Evolutionary conservation across 805 yeast species (phyloP).

Genomic region (Zygosaccharomyces rouxii): DNA sequence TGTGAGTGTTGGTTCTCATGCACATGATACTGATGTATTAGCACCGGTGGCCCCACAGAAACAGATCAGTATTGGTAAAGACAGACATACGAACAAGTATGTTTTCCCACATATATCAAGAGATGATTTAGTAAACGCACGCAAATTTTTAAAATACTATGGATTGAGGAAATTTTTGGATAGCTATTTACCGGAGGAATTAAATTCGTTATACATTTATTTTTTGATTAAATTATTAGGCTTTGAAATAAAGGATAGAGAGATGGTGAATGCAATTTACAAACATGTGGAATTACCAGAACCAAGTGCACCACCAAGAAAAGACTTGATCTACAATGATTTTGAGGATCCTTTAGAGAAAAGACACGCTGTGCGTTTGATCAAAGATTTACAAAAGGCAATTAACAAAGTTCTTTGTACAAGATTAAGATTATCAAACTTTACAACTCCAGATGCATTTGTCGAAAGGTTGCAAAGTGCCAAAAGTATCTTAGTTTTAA

Average conservation of each 20-base stretch:
- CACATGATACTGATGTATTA: slow-evolving; percentile 11
- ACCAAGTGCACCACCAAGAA: slow-evolving; percentile 13
- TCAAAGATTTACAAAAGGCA: slow-evolving; percentile 55
- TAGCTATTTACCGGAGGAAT: slow-evolving; percentile 55
- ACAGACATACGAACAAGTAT: slow-evolving; percentile 30
- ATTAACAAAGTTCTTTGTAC: slow-evolving; percentile 57
- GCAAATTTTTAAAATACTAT: slow-evolving; percentile 50
- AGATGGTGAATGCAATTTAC: slow-evolving; percentile 33
- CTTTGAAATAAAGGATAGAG: slow-evolving; percentile 40
- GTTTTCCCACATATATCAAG: slow-evolving; percentile 38
- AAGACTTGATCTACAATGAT: slow-evolving; percentile 19
- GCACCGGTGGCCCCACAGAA: slow-evolving; percentile 20
- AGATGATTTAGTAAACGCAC: slow-evolving; percentile 43
- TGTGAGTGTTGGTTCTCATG: slow-evolving; percentile 20
- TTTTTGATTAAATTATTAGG: slow-evolving; percentile 61
- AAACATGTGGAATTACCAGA: slow-evolving; percentile 24
- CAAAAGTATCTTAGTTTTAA: slow-evolving; percentile 61
- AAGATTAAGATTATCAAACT: slow-evolving; percentile 50
- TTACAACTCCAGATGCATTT: slow-evolving; percentile 57
- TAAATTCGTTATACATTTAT: slow-evolving; percentile 54
- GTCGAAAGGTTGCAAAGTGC: slow-evolving; percentile 51
- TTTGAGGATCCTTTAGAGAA: slow-evolving; percentile 40
- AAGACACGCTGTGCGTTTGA: slow-evolving; percentile 42
- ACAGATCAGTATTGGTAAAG: slow-evolving; percentile 29
- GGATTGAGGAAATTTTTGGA: slow-evolving; percentile 62